These are phyloP conservation scores for Russula brevipes DNA, from an alignment of 768 basidiomycete species.

Conservation along the genomic window DNA sequence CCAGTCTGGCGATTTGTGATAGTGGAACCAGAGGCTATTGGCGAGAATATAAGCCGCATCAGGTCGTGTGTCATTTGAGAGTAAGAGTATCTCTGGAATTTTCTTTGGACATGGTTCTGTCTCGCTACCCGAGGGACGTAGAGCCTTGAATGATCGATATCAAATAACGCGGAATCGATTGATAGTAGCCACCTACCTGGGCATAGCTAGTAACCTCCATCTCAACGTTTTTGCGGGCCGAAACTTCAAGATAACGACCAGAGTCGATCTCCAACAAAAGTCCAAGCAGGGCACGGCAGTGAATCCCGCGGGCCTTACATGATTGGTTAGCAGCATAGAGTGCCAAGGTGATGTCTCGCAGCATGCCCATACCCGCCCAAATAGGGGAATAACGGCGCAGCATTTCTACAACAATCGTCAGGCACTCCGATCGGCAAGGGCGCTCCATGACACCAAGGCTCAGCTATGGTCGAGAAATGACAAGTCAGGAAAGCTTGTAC, in stretches of 20 bases:
- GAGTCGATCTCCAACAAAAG: conserved; percentile 63
- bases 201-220: conserved; percentile 58
- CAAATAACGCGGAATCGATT: not conserved
- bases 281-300: conserved; percentile 58
- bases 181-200: conserved; percentile 40
- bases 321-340: conserved; percentile 57
- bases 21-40: conserved; percentile 78
- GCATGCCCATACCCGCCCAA: conserved; percentile 73
- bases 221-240: conserved; percentile 54
- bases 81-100: conserved; percentile 59
- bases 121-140: conserved; percentile 37
- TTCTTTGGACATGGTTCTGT: conserved; percentile 35
- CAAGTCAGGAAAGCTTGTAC: not conserved
- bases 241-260: conserved; percentile 47
- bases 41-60: conserved; percentile 68
- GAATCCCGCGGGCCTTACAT: conserved; percentile 61
- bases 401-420: conserved; percentile 62
- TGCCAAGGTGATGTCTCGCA: conserved; percentile 48
- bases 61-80: conserved; percentile 52
- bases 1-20: conserved; percentile 67
- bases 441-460: conserved; percentile 45
- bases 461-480: conserved; percentile 27
- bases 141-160: conserved; percentile 32
- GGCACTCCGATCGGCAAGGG: conserved; percentile 45
- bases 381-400: conserved; percentile 66